These are phyloP conservation scores for Globisporangium spiculum DNA, from an alignment of 352 stramenopile genomes.

Conservation along the genomic window DNA sequence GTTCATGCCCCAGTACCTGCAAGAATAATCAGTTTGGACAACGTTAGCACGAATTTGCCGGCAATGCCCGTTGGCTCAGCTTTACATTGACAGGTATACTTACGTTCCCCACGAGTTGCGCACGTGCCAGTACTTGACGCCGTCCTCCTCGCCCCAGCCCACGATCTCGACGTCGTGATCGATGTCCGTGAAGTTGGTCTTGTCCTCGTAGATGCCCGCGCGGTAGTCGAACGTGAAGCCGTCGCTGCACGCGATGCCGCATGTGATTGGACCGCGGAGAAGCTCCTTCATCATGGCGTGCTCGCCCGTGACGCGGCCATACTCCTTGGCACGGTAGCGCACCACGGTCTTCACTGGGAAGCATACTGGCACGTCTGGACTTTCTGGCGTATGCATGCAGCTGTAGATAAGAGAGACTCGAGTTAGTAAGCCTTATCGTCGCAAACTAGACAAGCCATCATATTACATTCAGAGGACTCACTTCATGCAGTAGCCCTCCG, in stretches of 20 bases:
- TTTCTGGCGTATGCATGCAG: slow-evolving; percentile 39
- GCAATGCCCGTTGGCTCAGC: background rate
- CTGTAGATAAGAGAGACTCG: slow-evolving; percentile 11
- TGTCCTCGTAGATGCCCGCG: slow-evolving; percentile 84
- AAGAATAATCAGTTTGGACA: background rate
- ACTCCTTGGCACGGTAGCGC: slow-evolving; percentile 52
- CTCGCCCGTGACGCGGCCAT: slow-evolving; percentile 42
- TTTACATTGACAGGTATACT: background rate
- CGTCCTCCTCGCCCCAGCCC: slow-evolving; percentile 85
- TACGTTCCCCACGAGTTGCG: slow-evolving; percentile 90
- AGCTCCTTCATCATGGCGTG: slow-evolving; percentile 67
- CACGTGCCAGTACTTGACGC: slow-evolving; percentile 92
- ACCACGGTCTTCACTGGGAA: slow-evolving; percentile 53
- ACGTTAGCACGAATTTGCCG: background rate
- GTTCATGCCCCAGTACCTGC: slow-evolving; percentile 84
- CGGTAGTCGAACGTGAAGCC: slow-evolving; percentile 83
- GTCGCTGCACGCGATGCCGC: slow-evolving; percentile 82
- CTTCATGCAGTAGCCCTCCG: slow-evolving; percentile 69
- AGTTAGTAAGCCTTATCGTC: background rate
- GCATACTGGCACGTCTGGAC: slow-evolving; percentile 23
- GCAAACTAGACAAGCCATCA: background rate
- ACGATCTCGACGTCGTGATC: slow-evolving; percentile 91
- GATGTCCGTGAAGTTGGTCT: slow-evolving; percentile 53
- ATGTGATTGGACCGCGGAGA: slow-evolving; percentile 83
- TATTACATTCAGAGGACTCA: slow-evolving; percentile 12